Conservation (phyloP, 1,284 basidiomycete genomes). For the Mycena citricolor region DNA sequence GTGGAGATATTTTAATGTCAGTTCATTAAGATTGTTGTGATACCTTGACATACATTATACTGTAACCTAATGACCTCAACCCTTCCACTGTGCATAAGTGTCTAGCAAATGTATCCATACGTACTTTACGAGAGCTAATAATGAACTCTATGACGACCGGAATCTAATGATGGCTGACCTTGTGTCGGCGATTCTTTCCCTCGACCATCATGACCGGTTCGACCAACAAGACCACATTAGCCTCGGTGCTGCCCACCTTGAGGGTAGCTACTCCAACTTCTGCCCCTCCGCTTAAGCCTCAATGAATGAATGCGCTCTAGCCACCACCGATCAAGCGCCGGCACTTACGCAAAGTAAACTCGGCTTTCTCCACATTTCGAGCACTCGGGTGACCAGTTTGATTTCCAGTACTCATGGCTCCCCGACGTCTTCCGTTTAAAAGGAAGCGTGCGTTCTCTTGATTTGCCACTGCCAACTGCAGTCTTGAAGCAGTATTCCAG, state of each 20-base stretch:
- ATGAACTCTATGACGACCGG: constrained; percentile 2
- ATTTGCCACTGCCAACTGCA: constrained; percentile 12
- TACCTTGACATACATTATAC: neutral
- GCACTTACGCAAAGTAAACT: constrained; percentile 43
- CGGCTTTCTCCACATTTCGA: constrained; percentile 2
- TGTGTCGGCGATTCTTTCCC: neutral
- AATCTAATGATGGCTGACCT: neutral
- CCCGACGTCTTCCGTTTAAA: constrained; percentile 82
- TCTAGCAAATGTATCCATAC: too few species aligned
- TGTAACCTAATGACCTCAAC: neutral
- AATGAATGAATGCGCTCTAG: constrained; percentile 21
- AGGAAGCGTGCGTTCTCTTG: constrained; percentile 56
- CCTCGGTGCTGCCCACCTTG: constrained; percentile 29
- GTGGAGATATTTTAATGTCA: constrained; percentile 11
- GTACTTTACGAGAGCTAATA: constrained; percentile 2
- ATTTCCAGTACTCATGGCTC: constrained; percentile 79
- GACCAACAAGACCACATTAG: constrained; percentile 17
- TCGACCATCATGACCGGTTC: constrained; percentile 4
- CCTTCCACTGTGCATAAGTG: neutral
- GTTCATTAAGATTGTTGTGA: neutral
- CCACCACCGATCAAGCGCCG: constrained; percentile 41
- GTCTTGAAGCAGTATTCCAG: constrained; percentile 34
- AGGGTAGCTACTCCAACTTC: constrained; percentile 28
- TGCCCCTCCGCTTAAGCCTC: constrained; percentile 2
- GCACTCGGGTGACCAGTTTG: too few species aligned